Evolutionary conservation across 164 flowering plant species (phyloP).

Genomic region (Berberis thunbergii): DNA sequence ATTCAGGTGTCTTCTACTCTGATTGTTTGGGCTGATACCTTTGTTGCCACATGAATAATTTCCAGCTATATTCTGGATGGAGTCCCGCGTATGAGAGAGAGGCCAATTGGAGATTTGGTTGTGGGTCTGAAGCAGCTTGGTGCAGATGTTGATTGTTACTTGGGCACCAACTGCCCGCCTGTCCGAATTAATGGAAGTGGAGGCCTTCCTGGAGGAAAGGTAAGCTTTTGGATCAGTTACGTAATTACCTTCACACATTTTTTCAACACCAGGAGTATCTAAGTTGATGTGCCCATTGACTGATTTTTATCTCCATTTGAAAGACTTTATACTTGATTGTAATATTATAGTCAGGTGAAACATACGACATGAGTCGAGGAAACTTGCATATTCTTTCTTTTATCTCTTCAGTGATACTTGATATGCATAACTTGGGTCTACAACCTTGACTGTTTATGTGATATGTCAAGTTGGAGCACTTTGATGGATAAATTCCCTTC

Average conservation of each 20-base stretch:
- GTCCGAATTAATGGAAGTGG: conserved; percentile 78
- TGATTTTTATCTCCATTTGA: too few relatives aligned
- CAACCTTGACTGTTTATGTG: too few relatives aligned
- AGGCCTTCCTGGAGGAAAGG: conserved; percentile 99
- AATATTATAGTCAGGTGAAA: background rate
- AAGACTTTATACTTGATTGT: too few relatives aligned
- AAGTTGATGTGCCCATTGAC: too few relatives aligned
- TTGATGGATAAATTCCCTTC: too few relatives aligned
- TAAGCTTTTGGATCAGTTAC: conserved; percentile 16
- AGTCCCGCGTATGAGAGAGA: conserved; percentile 97
- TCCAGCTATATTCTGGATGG: conserved; percentile 94
- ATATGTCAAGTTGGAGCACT: too few relatives aligned
- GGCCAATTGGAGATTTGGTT: conserved; percentile 94
- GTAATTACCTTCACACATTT: too few relatives aligned
- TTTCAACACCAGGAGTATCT: too few relatives aligned
- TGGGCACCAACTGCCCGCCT: conserved; percentile 94
- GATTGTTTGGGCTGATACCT: background rate
- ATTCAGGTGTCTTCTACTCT: background rate
- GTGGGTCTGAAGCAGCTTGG: conserved; percentile 95
- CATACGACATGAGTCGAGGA: background rate
- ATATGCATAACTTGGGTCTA: background rate
- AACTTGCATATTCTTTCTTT: background rate
- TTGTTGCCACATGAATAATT: conserved; percentile 3
- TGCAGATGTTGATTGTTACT: conserved; percentile 79
- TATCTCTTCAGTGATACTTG: background rate